These are phyloP conservation scores for Kwoniella heveanensis DNA, from an alignment of 768 basidiomycete species.

Conservation along the genomic window DNA sequence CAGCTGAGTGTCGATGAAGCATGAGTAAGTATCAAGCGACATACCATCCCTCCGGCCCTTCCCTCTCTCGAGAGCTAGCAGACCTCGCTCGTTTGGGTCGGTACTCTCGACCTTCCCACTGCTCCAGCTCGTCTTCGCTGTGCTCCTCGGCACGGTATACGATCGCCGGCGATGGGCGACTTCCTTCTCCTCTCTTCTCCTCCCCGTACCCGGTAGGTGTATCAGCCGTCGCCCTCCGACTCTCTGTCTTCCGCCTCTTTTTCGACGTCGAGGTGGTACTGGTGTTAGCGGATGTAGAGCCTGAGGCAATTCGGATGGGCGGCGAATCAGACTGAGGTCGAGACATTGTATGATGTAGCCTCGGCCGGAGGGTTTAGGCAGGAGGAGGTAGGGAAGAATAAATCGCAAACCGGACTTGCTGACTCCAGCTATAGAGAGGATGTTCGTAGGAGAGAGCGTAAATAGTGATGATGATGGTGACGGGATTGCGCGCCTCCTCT, in stretches of 20 bases:
- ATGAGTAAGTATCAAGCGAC: conserved; percentile 14
- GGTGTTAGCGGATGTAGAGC: background rate
- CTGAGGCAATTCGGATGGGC: background rate
- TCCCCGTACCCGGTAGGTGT: background rate
- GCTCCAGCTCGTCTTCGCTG: background rate
- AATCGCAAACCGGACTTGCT: background rate
- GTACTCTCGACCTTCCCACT: conserved; percentile 11
- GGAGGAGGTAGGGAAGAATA: background rate
- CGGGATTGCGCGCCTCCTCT: background rate
- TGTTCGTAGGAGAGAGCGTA: background rate
- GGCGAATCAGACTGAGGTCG: conserved; percentile 17
- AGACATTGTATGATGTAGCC: conserved; percentile 7
- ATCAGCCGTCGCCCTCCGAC: background rate
- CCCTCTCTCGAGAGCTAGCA: background rate
- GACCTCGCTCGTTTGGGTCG: background rate
- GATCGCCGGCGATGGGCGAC: conserved; percentile 2
- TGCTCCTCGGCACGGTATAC: background rate
- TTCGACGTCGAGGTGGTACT: background rate
- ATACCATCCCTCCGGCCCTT: conserved; percentile 25
- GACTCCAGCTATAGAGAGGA: too few species aligned
- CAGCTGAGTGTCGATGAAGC: background rate
- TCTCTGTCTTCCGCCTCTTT: conserved; percentile 6
- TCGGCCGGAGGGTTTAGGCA: background rate
- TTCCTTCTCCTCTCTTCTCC: conserved; percentile 7
- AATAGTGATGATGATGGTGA: background rate